Evolutionary conservation across 345 rosid species (phyloP), one percentile per base, ranked within the genome.

Genomic region (Reutealis trisperma): DNA sequence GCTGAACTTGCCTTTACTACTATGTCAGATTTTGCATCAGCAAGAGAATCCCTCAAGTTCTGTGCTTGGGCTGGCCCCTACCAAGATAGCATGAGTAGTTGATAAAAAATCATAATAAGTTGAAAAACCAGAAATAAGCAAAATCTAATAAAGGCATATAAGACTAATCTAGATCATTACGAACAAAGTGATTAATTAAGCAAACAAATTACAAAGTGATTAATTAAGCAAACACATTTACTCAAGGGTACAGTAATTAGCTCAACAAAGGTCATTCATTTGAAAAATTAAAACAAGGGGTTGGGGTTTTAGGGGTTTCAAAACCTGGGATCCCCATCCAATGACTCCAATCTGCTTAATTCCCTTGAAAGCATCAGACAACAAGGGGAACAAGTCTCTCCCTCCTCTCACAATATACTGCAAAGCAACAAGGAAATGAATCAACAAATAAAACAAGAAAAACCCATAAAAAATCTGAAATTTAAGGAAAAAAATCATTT

Each of bases 391-490:
- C 87, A 94, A 85, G 77, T 94, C 90, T 72, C 98, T 90, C 61
- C 98, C 98, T 80, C 98, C 98, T 89, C 91, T 95, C 84, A 95
- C 99, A 84, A 93, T 95, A 83, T 86, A 95, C 99, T 95, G 67
- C 71, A 66, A 52, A 72, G 1, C 3, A 7, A 32, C 37, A 1
- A 27, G 15, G 24, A 37, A 64, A 32, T 16, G 42, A 63, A 32
- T 15, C 10, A 16, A 13, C 57, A 32, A 34, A 6, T 55, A 18
- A 77, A 60, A 77, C 34, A 13, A 19, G 37, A 8, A 13, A 10
- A n/a, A 49, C 61, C 15, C n/a, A 49, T 4, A 34, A 27, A 63
- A 25, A 60, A 11, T 13, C 16, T 16, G 14, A 14, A 63, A 63
- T 25, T 62, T 6, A 14, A 63, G 16, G 1, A 5, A 13, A 3